Percentiles rank a stretch among this genome's conserved stretches.
These are phyloP conservation scores for Hyaloscypha variabilis DNA, from an alignment of 495 filamentous ascomycete genomes.

Conservation along the genomic window DNA sequence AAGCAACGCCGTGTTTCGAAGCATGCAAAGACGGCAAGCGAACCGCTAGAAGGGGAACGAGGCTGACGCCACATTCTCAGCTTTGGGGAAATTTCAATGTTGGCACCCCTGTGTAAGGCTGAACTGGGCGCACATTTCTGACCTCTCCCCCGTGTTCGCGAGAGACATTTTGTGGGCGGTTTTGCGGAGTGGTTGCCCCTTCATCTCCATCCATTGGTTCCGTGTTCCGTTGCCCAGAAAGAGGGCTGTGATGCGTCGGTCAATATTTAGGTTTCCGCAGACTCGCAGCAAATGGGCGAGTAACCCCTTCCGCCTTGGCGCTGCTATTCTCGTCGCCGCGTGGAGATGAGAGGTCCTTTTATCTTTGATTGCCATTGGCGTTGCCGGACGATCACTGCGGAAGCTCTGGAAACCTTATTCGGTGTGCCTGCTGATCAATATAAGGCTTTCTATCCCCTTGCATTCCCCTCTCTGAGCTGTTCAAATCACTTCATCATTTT, in stretches of 20 bases:
- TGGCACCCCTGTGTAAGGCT: slow-evolving; percentile 10
- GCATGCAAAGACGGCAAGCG: neutral
- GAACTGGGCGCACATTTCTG: neutral
- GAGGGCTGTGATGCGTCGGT: neutral
- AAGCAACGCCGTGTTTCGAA: slow-evolving; percentile 10
- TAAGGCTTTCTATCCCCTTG: neutral
- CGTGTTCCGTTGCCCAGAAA: neutral
- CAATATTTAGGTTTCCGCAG: neutral
- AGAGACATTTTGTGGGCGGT: neutral
- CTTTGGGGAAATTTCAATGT: slow-evolving; percentile 2
- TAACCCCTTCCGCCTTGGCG: neutral
- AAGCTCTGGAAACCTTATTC: neutral
- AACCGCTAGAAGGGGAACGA: slow-evolving; percentile 4
- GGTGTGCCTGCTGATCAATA: neutral
- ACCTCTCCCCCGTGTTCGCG: neutral
- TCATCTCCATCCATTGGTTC: slow-evolving; percentile 2
- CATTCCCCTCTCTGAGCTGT: neutral
- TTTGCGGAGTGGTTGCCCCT: neutral
- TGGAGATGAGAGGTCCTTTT: slow-evolving; percentile 16
- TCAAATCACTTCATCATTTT: neutral
- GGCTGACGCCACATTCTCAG: slow-evolving; percentile 26
- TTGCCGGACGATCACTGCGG: neutral
- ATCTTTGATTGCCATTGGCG: neutral
- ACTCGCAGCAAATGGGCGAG: neutral
- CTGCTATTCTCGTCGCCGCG: slow-evolving; percentile 2